These are phyloP conservation scores for Brassica rapa DNA, from an alignment of 345 rosid genomes.

Conservation along the genomic window DNA sequence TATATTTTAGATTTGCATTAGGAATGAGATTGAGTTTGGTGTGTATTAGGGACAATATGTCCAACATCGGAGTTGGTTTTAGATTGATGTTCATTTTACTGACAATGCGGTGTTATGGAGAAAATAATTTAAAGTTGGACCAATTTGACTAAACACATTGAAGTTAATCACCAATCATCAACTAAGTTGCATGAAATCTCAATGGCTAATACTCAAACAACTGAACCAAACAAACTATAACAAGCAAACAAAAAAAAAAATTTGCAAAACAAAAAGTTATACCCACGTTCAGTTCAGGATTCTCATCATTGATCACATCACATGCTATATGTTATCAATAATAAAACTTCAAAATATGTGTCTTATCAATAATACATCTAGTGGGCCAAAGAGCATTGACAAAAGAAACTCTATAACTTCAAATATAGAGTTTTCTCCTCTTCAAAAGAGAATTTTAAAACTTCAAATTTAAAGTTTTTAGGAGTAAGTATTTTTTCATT, in stretches of 20 bases:
- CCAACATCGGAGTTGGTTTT: not conserved
- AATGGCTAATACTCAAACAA: not conserved
- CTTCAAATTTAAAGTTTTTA: too few species aligned
- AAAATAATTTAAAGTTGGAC: not conserved
- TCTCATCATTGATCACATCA: not conserved
- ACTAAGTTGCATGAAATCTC: not conserved
- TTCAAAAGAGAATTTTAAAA: too few species aligned
- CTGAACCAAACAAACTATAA: not conserved
- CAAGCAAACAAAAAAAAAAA: not conserved
- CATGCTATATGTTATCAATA: not conserved
- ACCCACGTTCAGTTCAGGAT: not conserved
- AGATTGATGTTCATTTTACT: not conserved
- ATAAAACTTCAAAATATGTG: too few species aligned
- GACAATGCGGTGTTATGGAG: not conserved
- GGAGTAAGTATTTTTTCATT: too few species aligned
- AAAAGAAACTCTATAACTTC: too few species aligned
- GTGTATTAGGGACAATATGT: not conserved
- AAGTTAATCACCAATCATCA: not conserved
- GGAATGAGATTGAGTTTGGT: not conserved
- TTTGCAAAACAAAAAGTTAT: not conserved
- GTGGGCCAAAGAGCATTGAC: too few species aligned
- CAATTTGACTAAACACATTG: not conserved
- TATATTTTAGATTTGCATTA: not conserved
- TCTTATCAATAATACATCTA: too few species aligned
- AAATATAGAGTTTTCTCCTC: too few species aligned